A percentile compares a stretch with the other conserved stretches of the same genome.
phyloP scores from a whole-genome alignment of 225 moss, liverwort and hornwort species.

The Marchantia paleacea region DNA sequence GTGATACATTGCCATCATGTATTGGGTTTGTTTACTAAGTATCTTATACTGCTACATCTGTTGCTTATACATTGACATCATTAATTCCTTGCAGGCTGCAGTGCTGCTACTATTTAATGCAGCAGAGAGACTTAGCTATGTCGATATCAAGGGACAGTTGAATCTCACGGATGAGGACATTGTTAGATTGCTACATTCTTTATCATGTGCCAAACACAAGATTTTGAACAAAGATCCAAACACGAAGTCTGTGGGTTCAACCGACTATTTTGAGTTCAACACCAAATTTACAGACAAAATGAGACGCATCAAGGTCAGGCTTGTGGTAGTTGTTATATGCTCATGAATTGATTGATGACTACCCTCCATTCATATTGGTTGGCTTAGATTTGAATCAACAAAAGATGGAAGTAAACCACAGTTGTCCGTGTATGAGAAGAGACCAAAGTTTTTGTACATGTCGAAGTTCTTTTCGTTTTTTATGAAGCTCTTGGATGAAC shows the following conservation, averaged over 20 bases:
- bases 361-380: too few relatives aligned
- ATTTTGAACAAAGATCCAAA: constrained; percentile 85
- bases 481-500: too few relatives aligned
- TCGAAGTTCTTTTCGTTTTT: too few relatives aligned
- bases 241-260: constrained; percentile 60
- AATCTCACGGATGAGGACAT: constrained; percentile 97
- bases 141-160: constrained; percentile 85
- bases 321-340: not conserved
- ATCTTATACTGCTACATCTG: not conserved
- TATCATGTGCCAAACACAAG: constrained; percentile 97
- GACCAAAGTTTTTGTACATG: too few relatives aligned
- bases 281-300: constrained; percentile 97
- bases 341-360: too few relatives aligned
- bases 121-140: constrained; percentile 81
- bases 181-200: constrained; percentile 84
- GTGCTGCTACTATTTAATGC: constrained; percentile 94
- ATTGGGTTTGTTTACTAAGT: too few relatives aligned
- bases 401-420: too few relatives aligned
- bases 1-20: too few relatives aligned
- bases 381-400: too few relatives aligned
- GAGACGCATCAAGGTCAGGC: constrained; percentile 91
- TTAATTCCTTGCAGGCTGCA: constrained; percentile 62
- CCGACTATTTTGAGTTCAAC: constrained; percentile 85
- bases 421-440: too few relatives aligned
- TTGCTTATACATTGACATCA: not conserved